Evolutionary conservation across 2,329 filamentous ascomycete genomes (phyloP).

Genomic region (Myrmaecium sp.): DNA sequence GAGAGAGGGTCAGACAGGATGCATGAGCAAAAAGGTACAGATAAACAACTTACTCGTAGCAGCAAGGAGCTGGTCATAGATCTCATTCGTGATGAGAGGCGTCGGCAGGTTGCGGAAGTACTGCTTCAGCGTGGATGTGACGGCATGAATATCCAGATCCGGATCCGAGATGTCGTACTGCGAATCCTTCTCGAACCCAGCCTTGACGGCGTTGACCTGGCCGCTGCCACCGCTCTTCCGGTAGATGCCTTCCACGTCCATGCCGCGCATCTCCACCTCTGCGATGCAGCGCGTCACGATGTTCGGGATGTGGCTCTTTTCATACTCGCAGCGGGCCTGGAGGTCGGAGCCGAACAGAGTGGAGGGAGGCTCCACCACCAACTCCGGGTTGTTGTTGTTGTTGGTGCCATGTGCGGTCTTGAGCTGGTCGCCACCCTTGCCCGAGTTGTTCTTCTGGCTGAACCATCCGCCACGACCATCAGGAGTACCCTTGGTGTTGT

Average conservation of each 20-base stretch:
- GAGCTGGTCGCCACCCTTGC: conserved; percentile 14
- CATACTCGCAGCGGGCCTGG: conserved; percentile 67
- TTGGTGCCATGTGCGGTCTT: conserved; percentile 16
- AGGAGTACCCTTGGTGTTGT: neutral
- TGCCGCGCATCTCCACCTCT: conserved; percentile 80
- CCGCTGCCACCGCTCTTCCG: conserved; percentile 89
- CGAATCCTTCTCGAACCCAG: conserved; percentile 73
- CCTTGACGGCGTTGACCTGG: conserved; percentile 76
- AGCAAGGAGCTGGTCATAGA: conserved; percentile 80
- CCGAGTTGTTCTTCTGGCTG: conserved; percentile 9
- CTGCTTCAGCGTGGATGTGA: conserved; percentile 90
- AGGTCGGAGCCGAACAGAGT: conserved; percentile 78
- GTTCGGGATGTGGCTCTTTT: conserved; percentile 74
- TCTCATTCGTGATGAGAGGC: conserved; percentile 78
- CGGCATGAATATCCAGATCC: conserved; percentile 84
- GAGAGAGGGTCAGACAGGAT: conserved; percentile 3
- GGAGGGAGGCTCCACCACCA: conserved; percentile 11
- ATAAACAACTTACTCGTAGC: conserved; percentile 44
- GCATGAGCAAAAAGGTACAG: neutral
- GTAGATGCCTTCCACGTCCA: conserved; percentile 88
- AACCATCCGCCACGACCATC: conserved; percentile 13
- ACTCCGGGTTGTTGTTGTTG: conserved; percentile 27
- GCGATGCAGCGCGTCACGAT: conserved; percentile 90
- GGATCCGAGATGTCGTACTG: conserved; percentile 90
- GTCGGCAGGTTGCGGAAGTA: conserved; percentile 89